A percentile compares a stretch with the other conserved stretches of the same genome.
Evolutionary conservation across 164 flowering plant species (phyloP).

Genomic region (Vitis cinerea): DNA sequence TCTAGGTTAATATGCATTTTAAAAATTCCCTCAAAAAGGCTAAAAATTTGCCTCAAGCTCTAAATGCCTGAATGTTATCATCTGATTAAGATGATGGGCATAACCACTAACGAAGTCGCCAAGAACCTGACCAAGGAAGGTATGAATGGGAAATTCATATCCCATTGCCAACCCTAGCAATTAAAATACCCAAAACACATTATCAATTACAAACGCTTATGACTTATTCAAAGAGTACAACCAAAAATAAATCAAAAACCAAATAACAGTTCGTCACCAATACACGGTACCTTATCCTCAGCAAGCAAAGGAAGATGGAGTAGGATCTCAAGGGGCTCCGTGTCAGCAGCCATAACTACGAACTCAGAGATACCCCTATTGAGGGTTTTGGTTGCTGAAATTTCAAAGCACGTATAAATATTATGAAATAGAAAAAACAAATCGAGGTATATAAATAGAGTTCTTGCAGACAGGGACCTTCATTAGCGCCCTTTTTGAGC

Average conservation of each 20-base stretch:
- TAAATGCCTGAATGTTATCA: no score
- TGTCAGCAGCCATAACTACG: conserved; percentile 89
- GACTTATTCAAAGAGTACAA: no score
- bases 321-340: conserved; percentile 87
- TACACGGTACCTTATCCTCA: conserved; percentile 69
- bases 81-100: no score
- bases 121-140: background rate
- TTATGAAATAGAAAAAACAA: background rate
- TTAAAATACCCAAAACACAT: background rate
- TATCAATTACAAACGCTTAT: background rate
- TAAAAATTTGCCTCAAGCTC: no score
- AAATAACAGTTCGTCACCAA: background rate
- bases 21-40: no score
- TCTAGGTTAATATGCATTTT: no score
- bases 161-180: no score
- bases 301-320: conserved; percentile 87
- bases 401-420: background rate
- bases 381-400: conserved; percentile 80
- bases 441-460: background rate
- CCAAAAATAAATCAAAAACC: background rate
- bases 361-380: conserved; percentile 92
- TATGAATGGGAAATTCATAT: no score
- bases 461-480: conserved; percentile 30
- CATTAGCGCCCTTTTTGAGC: conserved; percentile 73
- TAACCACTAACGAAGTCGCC: background rate